These are phyloP conservation scores for Colletotrichum lindemuthianum DNA, from an alignment of 2,329 filamentous ascomycete species.

Conservation along the genomic window DNA sequence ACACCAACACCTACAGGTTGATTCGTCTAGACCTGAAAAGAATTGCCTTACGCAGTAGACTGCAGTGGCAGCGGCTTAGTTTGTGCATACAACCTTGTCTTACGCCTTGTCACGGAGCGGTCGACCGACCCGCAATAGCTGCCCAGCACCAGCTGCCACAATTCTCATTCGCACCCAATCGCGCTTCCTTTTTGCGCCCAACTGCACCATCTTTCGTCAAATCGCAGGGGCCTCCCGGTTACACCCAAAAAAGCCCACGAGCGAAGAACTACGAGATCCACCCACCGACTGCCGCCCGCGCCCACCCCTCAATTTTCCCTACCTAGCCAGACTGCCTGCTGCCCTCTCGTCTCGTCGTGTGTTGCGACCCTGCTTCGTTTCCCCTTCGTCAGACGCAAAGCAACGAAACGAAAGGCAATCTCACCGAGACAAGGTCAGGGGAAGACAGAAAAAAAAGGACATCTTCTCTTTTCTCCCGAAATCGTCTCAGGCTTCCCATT, in stretches of 20 bases:
- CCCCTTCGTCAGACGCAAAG: no score
- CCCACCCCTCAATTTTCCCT: slow-evolving; percentile 35
- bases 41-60: background rate
- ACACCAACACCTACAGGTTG: slow-evolving; percentile 5
- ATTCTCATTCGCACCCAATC: slow-evolving; percentile 34
- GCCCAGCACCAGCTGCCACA: slow-evolving; percentile 37
- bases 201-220: slow-evolving; percentile 35
- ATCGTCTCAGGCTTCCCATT: background rate
- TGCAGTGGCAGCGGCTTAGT: slow-evolving; percentile 34
- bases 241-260: slow-evolving; percentile 31
- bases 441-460: slow-evolving; percentile 3
- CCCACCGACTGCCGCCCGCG: slow-evolving; percentile 35
- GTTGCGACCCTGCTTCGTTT: no score
- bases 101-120: slow-evolving; percentile 31
- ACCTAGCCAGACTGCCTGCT: slow-evolving; percentile 16
- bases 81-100: slow-evolving; percentile 29
- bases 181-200: slow-evolving; percentile 36
- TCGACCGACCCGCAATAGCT: slow-evolving; percentile 37
- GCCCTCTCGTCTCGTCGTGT: background rate
- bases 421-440: no score
- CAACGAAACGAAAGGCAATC: no score
- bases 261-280: slow-evolving; percentile 34
- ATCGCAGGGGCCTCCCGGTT: slow-evolving; percentile 35
- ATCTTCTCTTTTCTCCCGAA: slow-evolving; percentile 6
- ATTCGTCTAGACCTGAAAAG: slow-evolving; percentile 6